Evolutionary conservation across 768 basidiomycete species (phyloP), one percentile per base, ranked within the genome.

Genomic region (Naematelia encephala): DNA sequence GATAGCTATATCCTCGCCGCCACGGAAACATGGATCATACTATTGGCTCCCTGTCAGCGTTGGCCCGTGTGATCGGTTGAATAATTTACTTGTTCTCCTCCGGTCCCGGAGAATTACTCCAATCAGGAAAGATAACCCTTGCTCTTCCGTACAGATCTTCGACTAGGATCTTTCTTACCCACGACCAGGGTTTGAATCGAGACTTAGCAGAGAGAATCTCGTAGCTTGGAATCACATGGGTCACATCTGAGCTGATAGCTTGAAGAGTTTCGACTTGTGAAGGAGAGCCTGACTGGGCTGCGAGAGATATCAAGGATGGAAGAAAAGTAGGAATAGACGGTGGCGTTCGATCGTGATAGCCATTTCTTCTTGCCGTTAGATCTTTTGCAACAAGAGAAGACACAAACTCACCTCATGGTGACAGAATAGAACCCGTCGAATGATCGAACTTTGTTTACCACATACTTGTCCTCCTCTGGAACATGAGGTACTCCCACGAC

Each of bases 131-230:
- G 12, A 67, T 50, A 1, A 61, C 57, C 47, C 66, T 54, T n/a
- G 87, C 69, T 22, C 84, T 82, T 39, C 81, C 82, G 72, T 87
- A 87, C 0, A 88, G 66, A n/a, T 80, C 82, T 67, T 87, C 86
- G 39, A 87, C 82, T 22, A 87, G 76, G 51, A 82, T 75, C 14
- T 67, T 75, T 29, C 86, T 78, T 10, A 83, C 19, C 76, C 80
- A 82, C 51, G 81, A 81, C 12, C 79, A 59, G 22, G 80, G 30
- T 0, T 71, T 64, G n/a, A 4, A 28, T 21, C 16, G 49, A 19
- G 3, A 5, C 4, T 50, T 5, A 8, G 0, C 78, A 70, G 11
- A 80, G 50, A 34, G 27, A 67, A 79, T 13, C 46, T 59, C 13
- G 39, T 61, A 64, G 30, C 27, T 52, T 0, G 61, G 58, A 12